These are phyloP conservation scores for Daedalea quercina DNA, from an alignment of 768 basidiomycete genomes.

Conservation along the genomic window DNA sequence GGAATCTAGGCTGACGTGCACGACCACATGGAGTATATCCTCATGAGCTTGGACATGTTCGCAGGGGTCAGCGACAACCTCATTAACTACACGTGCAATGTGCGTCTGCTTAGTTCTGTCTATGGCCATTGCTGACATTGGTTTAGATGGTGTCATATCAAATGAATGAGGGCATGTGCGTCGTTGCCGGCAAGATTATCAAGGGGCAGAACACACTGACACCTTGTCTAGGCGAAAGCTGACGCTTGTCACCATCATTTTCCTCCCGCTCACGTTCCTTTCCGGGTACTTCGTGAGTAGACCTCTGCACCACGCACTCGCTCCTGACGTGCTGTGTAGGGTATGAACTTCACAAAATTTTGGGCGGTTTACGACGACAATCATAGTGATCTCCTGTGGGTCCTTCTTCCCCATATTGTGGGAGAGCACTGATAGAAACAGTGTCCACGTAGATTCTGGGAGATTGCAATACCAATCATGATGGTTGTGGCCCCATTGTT, in stretches of 20 bases:
- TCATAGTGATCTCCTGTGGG: slow-evolving; percentile 42
- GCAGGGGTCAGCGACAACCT: slow-evolving; percentile 57
- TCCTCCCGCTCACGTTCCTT: slow-evolving; percentile 56
- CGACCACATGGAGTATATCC: slow-evolving; percentile 66
- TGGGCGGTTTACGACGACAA: slow-evolving; percentile 32
- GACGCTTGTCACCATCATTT: slow-evolving; percentile 59
- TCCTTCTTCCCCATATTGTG: slow-evolving; percentile 1
- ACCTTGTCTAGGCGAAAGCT: slow-evolving; percentile 30
- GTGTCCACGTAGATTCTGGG: slow-evolving; percentile 46
- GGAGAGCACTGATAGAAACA: neutral
- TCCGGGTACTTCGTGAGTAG: slow-evolving; percentile 59
- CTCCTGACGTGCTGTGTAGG: no score
- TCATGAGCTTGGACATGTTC: slow-evolving; percentile 65
- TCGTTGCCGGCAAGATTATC: neutral
- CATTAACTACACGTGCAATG: slow-evolving; percentile 67
- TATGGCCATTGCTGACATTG: neutral
- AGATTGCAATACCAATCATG: slow-evolving; percentile 51
- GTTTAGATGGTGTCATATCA: slow-evolving; percentile 60
- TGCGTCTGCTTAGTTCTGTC: slow-evolving; percentile 22
- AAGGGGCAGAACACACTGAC: no score
- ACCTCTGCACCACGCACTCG: neutral
- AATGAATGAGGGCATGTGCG: slow-evolving; percentile 60
- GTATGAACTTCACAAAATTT: slow-evolving; percentile 56
- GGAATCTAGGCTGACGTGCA: slow-evolving; percentile 51
- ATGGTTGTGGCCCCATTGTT: slow-evolving; percentile 43